These are phyloP conservation scores for Ustilago nuda DNA, from an alignment of 1,284 basidiomycete genomes.

Conservation along the genomic window DNA sequence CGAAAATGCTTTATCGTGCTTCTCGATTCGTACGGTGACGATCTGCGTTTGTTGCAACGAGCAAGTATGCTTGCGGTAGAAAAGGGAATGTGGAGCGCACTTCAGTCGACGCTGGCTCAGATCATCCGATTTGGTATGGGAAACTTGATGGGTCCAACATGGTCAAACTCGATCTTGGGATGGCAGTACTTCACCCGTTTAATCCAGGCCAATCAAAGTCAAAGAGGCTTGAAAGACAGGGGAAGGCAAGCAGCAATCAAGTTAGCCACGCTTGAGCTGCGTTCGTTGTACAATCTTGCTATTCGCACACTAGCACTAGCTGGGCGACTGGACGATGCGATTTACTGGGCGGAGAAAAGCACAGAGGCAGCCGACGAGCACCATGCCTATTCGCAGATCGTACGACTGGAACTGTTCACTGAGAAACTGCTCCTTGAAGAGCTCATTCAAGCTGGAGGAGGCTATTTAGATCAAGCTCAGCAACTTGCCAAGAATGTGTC, in stretches of 20 bases:
- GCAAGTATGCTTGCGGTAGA: constrained; percentile 34
- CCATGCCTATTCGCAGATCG: constrained; percentile 3
- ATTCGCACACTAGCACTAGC: constrained; percentile 40
- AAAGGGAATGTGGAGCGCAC: constrained; percentile 32
- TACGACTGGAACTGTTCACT: constrained; percentile 31
- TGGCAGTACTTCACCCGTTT: constrained; percentile 26
- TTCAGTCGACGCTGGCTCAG: constrained; percentile 34
- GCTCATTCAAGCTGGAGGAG: constrained; percentile 24
- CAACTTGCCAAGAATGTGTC: constrained; percentile 6
- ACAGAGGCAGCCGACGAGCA: neutral
- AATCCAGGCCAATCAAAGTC: constrained; percentile 17
- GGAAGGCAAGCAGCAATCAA: neutral
- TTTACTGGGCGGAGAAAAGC: constrained; percentile 24
- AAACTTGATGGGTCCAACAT: neutral
- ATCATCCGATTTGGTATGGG: constrained; percentile 30
- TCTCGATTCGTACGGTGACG: constrained; percentile 34
- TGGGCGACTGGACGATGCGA: constrained; percentile 39
- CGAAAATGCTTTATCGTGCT: constrained; percentile 35
- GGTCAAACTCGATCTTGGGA: constrained; percentile 1
- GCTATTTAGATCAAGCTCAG: constrained; percentile 12
- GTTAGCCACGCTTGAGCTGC: constrained; percentile 10
- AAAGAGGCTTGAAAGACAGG: constrained; percentile 17
- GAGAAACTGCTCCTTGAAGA: constrained; percentile 41
- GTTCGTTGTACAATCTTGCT: constrained; percentile 38
- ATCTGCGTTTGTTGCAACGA: constrained; percentile 27